Evolutionary conservation across 371 early-diverging fungal species (phyloP), one percentile per base, ranked within the genome.

Genomic region (Actinomortierella ambigua): DNA sequence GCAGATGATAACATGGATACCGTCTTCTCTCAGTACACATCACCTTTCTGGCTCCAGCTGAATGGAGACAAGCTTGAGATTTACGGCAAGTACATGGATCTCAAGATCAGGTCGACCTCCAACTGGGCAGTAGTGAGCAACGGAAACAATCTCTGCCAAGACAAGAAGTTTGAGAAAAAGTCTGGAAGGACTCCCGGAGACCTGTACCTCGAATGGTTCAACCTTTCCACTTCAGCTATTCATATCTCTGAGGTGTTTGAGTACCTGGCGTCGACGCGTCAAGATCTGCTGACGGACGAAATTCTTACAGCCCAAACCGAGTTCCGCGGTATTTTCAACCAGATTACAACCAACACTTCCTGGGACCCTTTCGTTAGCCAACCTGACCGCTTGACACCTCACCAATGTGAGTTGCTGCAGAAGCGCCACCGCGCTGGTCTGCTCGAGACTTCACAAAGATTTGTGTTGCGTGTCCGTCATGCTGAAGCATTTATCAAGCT

Each of bases 321-420:
- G 1, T 59, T 67, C 44, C n/a, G 23, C 6, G 75, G 75, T 17
- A 41, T 59, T 18, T 73, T 73, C 40, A 73, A 73, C 53, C 67
- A 67, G 26, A 58, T 54, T 14, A 56, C 53, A 18, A 50, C 52
- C 2, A 47, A 49, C 43, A 40, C 28, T n/a, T 47, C 75, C 22
- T 57, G 57, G 54, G 29, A 73, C 18, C 26, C 67, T 7, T 62
- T 67, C 44, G 49, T 73, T 29, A 53, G 24, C 14, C 59, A 18
- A 2, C 64, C 75, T 7, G 49, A 57, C 2, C 18, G 26, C 11
- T 60, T 73, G 11, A 28, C 44, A 9, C 75, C 68, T 1, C 68
- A 57, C 7, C 75, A 73, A 28, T 67, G 75, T 27, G 68, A 63
- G 52, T 8, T 61, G 39, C 42, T 73, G 57, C 63, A 63, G 43